Evolutionary conservation across 1,139 yeast species (phyloP), one percentile per base, ranked within the genome.

Genomic region (Zhuliangozyma blackwelliae): DNA sequence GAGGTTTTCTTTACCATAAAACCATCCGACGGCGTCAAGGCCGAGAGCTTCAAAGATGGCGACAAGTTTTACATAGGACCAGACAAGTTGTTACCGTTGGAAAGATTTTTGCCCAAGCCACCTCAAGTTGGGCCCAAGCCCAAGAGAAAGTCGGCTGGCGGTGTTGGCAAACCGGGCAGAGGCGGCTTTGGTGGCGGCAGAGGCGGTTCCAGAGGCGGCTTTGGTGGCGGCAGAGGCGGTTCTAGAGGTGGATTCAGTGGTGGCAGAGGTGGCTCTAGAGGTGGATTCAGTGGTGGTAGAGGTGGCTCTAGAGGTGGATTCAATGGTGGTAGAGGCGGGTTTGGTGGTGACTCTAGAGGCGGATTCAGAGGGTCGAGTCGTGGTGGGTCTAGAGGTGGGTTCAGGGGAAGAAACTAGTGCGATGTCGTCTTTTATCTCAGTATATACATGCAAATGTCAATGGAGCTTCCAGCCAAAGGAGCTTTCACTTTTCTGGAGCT

Each of bases 1-100:
- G 98, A 94, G 65, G 97, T 92, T 13, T 90, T 77, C 61, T 94
- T 94, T 77, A 94, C 98, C 35, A 81, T 94, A 52, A 92, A 94
- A 69, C 92, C 97, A 43, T 73, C 85, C 37, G 98, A 94, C 59
- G 99, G 99, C 56, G 94, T 92, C 39, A 92, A 86, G 63, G 96
- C 97, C 38, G 68, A 78, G 32, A 86, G 96, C 36, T 94, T 92
- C 75, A 88, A 87, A 65, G 84, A 79, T 39, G 98, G 98, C 51
- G 98, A 94, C 65, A 90, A 90, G 66, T 90, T 94, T 59, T 94
- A 70, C 70, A 92, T 94, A 65, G 96, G 92, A 40, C 88, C 94
- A 35, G 98, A 92, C 66, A 92, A 92, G 66, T 75, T 94, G 51
- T 78, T 94, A 51, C 99, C 99, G 37, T 71, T 92, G 51, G 98